phyloP scores from a whole-genome alignment of 352 stramenopile species.

The Stramenopiles sp. region DNA sequence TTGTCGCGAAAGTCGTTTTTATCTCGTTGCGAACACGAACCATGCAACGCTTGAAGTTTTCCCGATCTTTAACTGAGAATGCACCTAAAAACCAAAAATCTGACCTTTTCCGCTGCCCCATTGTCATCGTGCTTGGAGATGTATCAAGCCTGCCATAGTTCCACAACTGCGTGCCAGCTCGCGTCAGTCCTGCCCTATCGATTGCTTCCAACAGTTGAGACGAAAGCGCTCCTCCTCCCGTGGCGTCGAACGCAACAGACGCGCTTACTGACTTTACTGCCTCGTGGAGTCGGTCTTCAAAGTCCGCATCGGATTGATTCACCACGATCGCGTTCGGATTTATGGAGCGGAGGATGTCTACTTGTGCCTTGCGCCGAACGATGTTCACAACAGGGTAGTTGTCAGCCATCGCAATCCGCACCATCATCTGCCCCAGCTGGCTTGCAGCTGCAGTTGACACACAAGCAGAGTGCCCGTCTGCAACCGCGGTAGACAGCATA shows the following conservation, averaged over 20 bases:
- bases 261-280: not conserved
- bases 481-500: not conserved
- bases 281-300: not conserved
- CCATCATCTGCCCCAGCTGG: slow-evolving; percentile 22
- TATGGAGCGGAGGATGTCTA: slow-evolving; percentile 19
- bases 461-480: not conserved
- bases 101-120: not conserved
- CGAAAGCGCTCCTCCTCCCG: not conserved
- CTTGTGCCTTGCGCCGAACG: slow-evolving; percentile 23
- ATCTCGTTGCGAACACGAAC: not conserved
- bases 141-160: not conserved
- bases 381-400: slow-evolving; percentile 20
- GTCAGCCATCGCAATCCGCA: slow-evolving; percentile 16
- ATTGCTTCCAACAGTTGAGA: not conserved
- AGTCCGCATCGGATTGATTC: slow-evolving; percentile 7
- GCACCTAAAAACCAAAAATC: not conserved
- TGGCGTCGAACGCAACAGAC: not conserved
- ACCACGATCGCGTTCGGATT: slow-evolving; percentile 20
- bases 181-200: not conserved
- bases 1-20: not conserved
- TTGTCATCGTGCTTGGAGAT: not conserved
- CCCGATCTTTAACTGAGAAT: not conserved
- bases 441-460: slow-evolving; percentile 24
- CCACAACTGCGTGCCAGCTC: not conserved
- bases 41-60: too few relatives aligned